These are phyloP conservation scores for Mortierella alpina DNA, from an alignment of 192 early-diverging fungal species.

Conservation along the genomic window DNA sequence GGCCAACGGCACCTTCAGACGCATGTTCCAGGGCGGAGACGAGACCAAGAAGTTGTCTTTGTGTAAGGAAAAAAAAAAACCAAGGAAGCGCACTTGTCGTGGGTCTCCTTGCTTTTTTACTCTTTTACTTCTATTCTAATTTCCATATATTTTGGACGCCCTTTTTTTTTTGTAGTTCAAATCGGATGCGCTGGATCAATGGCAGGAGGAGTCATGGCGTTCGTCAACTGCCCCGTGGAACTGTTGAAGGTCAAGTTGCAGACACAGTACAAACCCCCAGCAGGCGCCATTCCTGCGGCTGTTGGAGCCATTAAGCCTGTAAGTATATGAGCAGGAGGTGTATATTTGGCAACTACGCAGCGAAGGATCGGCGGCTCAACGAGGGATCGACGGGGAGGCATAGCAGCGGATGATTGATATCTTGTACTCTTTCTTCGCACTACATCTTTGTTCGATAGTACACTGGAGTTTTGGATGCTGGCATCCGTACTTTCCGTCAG, in stretches of 20 bases:
- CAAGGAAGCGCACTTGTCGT: not conserved
- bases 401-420: not conserved
- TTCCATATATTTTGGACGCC: conserved; percentile 1
- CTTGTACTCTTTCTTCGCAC: not conserved
- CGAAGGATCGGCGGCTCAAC: not conserved
- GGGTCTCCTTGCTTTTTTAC: conserved; percentile 2
- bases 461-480: conserved; percentile 92
- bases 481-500: conserved; percentile 77
- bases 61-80: too few species aligned
- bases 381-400: too few species aligned
- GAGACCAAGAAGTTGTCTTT: conserved; percentile 56
- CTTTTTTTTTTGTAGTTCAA: conserved; percentile 48
- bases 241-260: conserved; percentile 78
- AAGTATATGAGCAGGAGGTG: not conserved
- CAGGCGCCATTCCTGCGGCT: conserved; percentile 9
- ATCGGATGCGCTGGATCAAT: conserved; percentile 67
- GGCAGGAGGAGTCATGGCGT: conserved; percentile 75
- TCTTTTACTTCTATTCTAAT: not conserved
- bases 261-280: conserved; percentile 59
- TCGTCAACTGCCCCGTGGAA: conserved; percentile 78
- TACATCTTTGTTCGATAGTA: conserved; percentile 61
- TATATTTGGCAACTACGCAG: not conserved
- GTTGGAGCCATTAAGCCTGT: conserved; percentile 41
- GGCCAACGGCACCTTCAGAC: conserved; percentile 71
- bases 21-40: conserved; percentile 62